phyloP scores from a whole-genome alignment of 331 rosid species.

The Ulmus americana region DNA sequence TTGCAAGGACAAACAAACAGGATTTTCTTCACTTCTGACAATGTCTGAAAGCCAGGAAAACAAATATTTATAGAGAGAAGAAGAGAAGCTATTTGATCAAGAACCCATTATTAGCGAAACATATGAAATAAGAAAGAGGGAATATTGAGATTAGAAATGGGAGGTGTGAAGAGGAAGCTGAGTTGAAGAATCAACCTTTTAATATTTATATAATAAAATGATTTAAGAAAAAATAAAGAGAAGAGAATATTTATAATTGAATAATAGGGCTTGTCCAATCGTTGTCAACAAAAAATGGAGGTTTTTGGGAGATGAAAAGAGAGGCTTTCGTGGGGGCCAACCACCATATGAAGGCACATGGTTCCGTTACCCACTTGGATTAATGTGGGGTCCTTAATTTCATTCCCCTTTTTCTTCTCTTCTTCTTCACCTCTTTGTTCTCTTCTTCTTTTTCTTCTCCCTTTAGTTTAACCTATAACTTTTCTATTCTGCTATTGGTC shows the following conservation, averaged over 20 bases:
- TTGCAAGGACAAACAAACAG: constrained; percentile 20
- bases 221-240: background rate
- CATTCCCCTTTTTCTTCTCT: background rate
- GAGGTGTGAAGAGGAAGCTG: constrained; percentile 27
- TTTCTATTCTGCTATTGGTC: background rate
- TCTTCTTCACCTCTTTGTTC: background rate
- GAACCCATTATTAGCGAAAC: background rate
- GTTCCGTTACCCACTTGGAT: constrained; percentile 38
- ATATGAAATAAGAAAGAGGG: constrained; percentile 9
- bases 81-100: constrained; percentile 1
- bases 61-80: background rate
- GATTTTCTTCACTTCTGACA: constrained; percentile 25
- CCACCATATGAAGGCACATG: constrained; percentile 46
- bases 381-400: constrained; percentile 9
- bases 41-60: background rate
- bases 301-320: constrained; percentile 29
- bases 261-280: constrained; percentile 13
- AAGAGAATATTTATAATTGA: background rate
- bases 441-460: background rate
- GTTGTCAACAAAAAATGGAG: constrained; percentile 16
- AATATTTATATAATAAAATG: background rate
- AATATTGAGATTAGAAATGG: constrained; percentile 19
- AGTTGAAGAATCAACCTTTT: constrained; percentile 21
- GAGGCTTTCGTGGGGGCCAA: constrained; percentile 35
- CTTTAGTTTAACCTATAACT: background rate